Evolutionary conservation across 768 basidiomycete genomes (phyloP).

Genomic region (Podaxis carcinomalis): DNA sequence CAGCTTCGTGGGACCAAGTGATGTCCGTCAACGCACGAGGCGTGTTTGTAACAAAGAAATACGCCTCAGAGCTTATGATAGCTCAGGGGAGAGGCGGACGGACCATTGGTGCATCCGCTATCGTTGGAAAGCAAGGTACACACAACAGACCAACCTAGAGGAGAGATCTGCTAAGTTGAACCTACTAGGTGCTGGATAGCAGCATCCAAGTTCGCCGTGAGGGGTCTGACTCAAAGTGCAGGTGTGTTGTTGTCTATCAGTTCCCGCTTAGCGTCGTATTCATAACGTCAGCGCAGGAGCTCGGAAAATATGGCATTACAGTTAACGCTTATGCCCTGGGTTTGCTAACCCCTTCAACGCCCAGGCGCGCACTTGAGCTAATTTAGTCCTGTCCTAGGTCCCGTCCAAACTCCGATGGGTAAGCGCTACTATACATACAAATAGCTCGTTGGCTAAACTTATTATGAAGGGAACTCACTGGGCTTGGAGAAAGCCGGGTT

Average conservation of each 20-base stretch:
- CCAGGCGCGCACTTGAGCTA: not conserved
- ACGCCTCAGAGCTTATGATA: slow-evolving; percentile 60
- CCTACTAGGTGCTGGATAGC: not conserved
- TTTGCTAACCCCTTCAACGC: not conserved
- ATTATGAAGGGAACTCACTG: not conserved
- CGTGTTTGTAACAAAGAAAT: slow-evolving; percentile 56
- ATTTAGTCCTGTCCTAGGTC: not conserved
- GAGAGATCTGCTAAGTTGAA: not conserved
- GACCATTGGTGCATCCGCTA: slow-evolving; percentile 44
- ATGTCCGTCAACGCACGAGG: slow-evolving; percentile 54
- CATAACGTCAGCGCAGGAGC: slow-evolving; percentile 26
- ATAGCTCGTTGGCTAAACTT: not conserved
- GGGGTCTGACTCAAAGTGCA: slow-evolving; percentile 35
- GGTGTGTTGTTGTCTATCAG: slow-evolving; percentile 21
- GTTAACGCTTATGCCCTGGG: slow-evolving; percentile 42
- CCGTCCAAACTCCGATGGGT: slow-evolving; percentile 1
- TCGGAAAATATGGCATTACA: slow-evolving; percentile 34
- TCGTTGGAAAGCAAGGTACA: slow-evolving; percentile 25
- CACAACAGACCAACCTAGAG: not conserved
- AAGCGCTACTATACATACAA: not conserved
- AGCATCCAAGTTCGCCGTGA: slow-evolving; percentile 35
- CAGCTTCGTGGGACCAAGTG: slow-evolving; percentile 35
- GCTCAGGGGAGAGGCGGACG: slow-evolving; percentile 50
- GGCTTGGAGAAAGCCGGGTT: not conserved
- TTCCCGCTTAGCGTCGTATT: not conserved